A percentile compares a stretch with the other conserved stretches of the same genome.
phyloP scores from a whole-genome alignment of 306 rosid species.

The Cucurbita ficifolia region DNA sequence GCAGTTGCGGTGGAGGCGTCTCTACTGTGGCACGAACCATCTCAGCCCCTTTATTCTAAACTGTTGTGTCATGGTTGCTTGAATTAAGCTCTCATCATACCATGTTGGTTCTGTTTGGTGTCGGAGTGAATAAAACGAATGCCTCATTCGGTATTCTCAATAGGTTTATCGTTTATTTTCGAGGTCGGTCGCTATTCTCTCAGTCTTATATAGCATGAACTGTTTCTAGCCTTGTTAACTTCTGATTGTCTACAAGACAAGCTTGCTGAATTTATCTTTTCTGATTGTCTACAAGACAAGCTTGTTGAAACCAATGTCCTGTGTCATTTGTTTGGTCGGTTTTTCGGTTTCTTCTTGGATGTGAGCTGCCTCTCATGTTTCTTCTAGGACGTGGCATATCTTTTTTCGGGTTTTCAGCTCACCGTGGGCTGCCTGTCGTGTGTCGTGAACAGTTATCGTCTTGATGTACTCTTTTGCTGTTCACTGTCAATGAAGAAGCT shows the following conservation, averaged over 20 bases:
- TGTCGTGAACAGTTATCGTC: no score
- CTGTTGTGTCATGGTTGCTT: conserved; percentile 68
- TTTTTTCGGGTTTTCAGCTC: no score
- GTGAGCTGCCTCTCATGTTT: no score
- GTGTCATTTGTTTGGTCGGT: no score
- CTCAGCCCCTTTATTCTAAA: conserved; percentile 49
- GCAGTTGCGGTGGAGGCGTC: conserved; percentile 42
- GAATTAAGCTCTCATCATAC: conserved; percentile 8
- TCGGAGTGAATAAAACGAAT: not conserved
- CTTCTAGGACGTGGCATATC: no score
- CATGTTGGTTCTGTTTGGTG: no score
- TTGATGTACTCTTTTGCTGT: no score
- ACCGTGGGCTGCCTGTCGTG: no score
- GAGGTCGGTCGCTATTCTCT: not conserved
- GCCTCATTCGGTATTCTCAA: not conserved
- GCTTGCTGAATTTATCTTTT: not conserved
- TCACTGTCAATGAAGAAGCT: no score
- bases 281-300: not conserved
- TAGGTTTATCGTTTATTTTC: not conserved
- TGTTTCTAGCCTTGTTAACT: not conserved
- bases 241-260: not conserved
- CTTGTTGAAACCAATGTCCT: no score
- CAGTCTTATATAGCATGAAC: not conserved
- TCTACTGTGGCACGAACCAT: conserved; percentile 28
- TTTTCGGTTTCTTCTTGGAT: no score